Conservation (phyloP, 371 early-diverging fungal genomes). For the Conidiobolus incongruus region DNA sequence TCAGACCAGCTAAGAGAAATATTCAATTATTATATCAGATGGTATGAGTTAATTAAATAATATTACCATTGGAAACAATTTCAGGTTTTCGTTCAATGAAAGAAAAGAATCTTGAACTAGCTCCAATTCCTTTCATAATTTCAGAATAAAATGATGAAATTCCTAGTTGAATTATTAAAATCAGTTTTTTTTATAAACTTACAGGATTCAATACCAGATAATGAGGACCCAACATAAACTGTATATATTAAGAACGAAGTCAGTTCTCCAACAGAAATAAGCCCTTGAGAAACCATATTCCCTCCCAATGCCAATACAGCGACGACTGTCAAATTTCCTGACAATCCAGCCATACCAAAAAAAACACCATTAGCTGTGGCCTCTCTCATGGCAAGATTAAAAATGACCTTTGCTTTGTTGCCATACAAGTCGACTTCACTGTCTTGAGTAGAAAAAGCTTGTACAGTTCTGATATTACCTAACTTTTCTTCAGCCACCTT, state of each 20-base stretch:
- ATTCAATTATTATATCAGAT: too few species aligned
- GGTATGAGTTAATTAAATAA: too few species aligned
- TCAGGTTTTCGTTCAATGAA: constrained; percentile 28
- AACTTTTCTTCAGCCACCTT: constrained; percentile 55
- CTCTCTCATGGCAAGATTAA: constrained; percentile 33
- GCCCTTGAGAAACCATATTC: constrained; percentile 37
- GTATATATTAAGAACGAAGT: constrained; percentile 67
- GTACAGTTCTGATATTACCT: constrained; percentile 45
- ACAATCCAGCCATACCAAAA: constrained; percentile 51
- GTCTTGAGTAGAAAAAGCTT: constrained; percentile 44
- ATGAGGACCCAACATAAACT: constrained; percentile 46
- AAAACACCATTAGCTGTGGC: constrained; percentile 46
- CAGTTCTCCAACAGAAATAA: constrained; percentile 53
- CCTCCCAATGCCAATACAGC: constrained; percentile 58
- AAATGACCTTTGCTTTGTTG: constrained; percentile 24
- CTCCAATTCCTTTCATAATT: constrained; percentile 66
- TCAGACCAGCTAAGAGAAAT: too few species aligned
- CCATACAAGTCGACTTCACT: constrained; percentile 25
- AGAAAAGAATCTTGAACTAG: constrained; percentile 42
- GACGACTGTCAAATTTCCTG: constrained; percentile 48
- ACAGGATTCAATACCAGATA: constrained; percentile 16
- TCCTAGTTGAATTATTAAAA: constrained; percentile 8
- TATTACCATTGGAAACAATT: too few species aligned
- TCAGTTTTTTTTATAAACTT: neutral
- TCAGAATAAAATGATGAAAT: constrained; percentile 60